phyloP scores from a whole-genome alignment of 2,329 filamentous ascomycete species.

The Clonostachys rosea region DNA sequence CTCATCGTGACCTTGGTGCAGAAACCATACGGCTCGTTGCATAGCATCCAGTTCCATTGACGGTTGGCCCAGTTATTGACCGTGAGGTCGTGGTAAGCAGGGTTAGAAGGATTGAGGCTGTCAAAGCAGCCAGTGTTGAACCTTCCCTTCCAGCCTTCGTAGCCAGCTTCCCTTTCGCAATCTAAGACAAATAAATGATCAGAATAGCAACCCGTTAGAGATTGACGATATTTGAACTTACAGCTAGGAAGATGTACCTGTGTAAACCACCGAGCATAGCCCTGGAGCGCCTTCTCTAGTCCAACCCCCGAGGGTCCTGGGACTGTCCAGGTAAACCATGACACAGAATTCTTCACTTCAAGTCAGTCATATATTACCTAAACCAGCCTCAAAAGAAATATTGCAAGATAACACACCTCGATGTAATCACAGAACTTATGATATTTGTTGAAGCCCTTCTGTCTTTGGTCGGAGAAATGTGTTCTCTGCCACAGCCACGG shows the following conservation, averaged over 20 bases:
- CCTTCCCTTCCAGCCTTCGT: conserved; percentile 32
- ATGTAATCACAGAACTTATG: conserved; percentile 27
- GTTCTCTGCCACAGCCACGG: conserved; percentile 27
- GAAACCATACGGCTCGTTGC: conserved; percentile 50
- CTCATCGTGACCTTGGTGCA: background rate
- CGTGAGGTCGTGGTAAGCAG: conserved; percentile 42
- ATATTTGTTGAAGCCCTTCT: conserved; percentile 20
- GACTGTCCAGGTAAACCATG: conserved; percentile 4
- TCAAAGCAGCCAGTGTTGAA: conserved; percentile 43
- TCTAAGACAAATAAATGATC: conserved; percentile 15
- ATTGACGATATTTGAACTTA: conserved; percentile 19
- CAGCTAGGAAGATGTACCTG: conserved; percentile 37
- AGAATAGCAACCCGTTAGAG: background rate
- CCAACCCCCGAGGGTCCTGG: conserved; percentile 39
- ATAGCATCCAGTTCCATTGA: conserved; percentile 57
- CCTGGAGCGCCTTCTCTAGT: conserved; percentile 43
- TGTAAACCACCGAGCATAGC: conserved; percentile 50
- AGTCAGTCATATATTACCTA: background rate
- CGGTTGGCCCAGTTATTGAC: conserved; percentile 39
- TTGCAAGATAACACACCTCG: too few relatives aligned
- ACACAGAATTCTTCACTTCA: conserved; percentile 7
- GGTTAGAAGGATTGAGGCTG: conserved; percentile 43
- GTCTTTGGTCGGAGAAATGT: conserved; percentile 15
- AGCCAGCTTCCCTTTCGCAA: conserved; percentile 41
- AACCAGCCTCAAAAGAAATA: too few relatives aligned